phyloP scores from a whole-genome alignment of 305 asterid species.

The Solanum hybrid region DNA sequence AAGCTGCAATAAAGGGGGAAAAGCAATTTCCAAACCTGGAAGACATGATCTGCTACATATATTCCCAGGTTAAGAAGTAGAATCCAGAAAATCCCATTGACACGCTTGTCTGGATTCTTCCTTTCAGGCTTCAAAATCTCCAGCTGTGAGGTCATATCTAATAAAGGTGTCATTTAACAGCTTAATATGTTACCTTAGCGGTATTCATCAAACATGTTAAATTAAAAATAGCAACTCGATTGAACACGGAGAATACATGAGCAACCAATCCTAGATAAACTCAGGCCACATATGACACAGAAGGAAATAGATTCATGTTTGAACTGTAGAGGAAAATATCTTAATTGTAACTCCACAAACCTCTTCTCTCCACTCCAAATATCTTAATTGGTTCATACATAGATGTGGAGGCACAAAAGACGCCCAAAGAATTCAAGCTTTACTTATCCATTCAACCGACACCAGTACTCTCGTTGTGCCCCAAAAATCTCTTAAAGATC shows the following conservation, averaged over 20 bases:
- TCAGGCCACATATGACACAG: not conserved
- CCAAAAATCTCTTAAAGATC: not conserved
- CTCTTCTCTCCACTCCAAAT: not conserved
- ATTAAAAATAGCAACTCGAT: not conserved
- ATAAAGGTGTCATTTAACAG: slow-evolving; percentile 37
- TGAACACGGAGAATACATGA: not conserved
- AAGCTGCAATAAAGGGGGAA: not conserved
- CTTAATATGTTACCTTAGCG: not conserved
- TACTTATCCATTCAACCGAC: not conserved
- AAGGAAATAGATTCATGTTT: not conserved
- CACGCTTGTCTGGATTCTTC: slow-evolving; percentile 61
- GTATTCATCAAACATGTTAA: not conserved
- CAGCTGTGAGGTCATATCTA: slow-evolving; percentile 79
- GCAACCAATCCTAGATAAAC: not conserved
- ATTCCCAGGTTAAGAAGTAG: slow-evolving; percentile 72
- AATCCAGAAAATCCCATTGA: slow-evolving; percentile 86
- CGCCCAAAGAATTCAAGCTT: not conserved
- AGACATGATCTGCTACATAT: slow-evolving; percentile 71
- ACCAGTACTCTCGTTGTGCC: not conserved
- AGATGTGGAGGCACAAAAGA: not conserved
- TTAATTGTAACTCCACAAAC: not conserved
- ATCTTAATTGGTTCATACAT: not conserved
- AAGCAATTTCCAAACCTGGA: slow-evolving; percentile 46
- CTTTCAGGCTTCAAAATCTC: slow-evolving; percentile 57
- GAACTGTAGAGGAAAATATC: not conserved